Conservation (phyloP, 176 grass and related monocot genomes). For the Carex myosuroides region DNA sequence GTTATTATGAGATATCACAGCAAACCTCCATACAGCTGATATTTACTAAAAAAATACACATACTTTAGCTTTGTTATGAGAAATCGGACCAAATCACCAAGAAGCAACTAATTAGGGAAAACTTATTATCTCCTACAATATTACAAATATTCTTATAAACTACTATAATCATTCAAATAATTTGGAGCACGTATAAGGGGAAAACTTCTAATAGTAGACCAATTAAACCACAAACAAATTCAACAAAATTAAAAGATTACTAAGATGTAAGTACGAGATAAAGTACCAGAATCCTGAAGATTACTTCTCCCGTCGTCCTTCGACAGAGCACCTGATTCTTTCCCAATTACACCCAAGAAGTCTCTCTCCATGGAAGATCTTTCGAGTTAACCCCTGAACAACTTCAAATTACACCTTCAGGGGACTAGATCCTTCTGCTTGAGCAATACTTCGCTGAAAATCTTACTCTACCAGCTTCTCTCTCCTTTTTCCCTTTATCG, state of each 20-base stretch:
- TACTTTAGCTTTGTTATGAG: not conserved
- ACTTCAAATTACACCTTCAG: not conserved
- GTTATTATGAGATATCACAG: not conserved
- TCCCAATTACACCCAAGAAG: constrained; percentile 58
- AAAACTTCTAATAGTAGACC: constrained; percentile 3
- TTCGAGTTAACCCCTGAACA: not conserved
- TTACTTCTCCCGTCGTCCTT: constrained; percentile 25
- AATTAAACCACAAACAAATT: not conserved
- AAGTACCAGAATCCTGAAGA: constrained; percentile 49
- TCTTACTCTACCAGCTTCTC: not conserved
- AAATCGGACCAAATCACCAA: not conserved
- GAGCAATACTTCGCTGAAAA: not conserved
- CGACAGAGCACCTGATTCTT: constrained; percentile 20
- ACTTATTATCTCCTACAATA: not conserved
- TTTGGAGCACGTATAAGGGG: not conserved
- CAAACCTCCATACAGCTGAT: not conserved
- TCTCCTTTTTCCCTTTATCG: not conserved
- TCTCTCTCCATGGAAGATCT: constrained; percentile 61
- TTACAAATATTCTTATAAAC: not conserved
- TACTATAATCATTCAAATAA: not conserved
- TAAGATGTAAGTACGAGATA: not conserved
- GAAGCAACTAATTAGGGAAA: constrained; percentile 3
- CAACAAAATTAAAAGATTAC: not conserved
- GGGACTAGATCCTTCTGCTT: not conserved
- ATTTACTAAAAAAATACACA: not conserved